phyloP scores from a whole-genome alignment of 2,329 filamentous ascomycete species.

The Claviceps quebecensis region DNA sequence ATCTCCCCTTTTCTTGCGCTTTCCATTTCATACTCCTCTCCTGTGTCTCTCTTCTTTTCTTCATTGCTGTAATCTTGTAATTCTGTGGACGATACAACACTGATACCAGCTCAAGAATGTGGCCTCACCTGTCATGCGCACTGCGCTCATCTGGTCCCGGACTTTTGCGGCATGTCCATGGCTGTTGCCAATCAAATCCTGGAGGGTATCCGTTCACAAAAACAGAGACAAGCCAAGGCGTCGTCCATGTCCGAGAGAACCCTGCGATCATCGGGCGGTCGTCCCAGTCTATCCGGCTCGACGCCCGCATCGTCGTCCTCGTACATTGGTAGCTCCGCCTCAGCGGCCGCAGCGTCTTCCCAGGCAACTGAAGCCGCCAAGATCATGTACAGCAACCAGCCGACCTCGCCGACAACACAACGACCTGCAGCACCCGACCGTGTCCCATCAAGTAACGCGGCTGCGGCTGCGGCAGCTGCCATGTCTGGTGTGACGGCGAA shows the following conservation, averaged over 20 bases:
- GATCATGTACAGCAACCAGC: constrained; percentile 42
- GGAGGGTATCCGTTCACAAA: constrained; percentile 69
- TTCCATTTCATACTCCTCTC: not conserved
- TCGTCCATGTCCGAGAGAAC: constrained; percentile 51
- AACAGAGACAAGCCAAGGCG: constrained; percentile 47
- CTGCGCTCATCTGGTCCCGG: constrained; percentile 89
- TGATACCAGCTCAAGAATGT: constrained; percentile 50
- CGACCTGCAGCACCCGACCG: constrained; percentile 38
- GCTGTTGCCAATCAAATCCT: constrained; percentile 88
- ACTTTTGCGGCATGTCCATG: constrained; percentile 99
- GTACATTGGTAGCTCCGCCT: constrained; percentile 17
- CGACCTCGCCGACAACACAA: constrained; percentile 36
- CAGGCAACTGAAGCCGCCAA: constrained; percentile 52
- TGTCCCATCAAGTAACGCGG: constrained; percentile 38
- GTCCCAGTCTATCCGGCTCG: constrained; percentile 29
- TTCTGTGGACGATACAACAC: not conserved
- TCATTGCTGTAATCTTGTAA: not conserved
- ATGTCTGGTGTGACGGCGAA: constrained; percentile 35
- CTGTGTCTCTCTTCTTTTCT: not conserved
- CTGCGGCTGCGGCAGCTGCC: constrained; percentile 44
- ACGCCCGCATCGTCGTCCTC: constrained; percentile 20
- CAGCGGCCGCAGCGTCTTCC: constrained; percentile 6
- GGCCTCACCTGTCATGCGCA: constrained; percentile 77
- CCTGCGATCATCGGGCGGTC: constrained; percentile 39
- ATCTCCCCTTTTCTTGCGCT: not conserved